Evolutionary conservation across 371 early-diverging fungal genomes (phyloP).

Genomic region (Mucor circinelloides): DNA sequence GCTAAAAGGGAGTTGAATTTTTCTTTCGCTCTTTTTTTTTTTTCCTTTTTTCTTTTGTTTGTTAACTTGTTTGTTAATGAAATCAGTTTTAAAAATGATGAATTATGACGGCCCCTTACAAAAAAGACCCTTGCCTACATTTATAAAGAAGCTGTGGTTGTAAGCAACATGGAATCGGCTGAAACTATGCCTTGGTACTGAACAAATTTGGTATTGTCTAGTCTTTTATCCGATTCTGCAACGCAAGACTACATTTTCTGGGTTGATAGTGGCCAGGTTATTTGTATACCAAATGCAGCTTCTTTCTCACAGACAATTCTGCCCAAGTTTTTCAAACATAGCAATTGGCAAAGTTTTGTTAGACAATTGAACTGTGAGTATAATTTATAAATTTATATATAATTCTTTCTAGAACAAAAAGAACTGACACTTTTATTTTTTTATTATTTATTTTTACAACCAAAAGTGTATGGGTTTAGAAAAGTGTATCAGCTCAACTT

Average conservation of each 20-base stretch:
- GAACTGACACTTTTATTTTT: neutral
- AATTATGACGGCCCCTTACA: neutral
- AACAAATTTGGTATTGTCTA: conserved; percentile 7
- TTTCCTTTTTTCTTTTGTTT: neutral
- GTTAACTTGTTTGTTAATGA: neutral
- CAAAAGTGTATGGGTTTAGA: conserved; percentile 15
- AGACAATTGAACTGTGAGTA: conserved; percentile 83
- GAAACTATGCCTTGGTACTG: neutral
- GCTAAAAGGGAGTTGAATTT: neutral
- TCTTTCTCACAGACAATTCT: conserved; percentile 62
- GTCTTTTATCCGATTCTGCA: conserved; percentile 56
- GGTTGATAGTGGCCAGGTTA: conserved; percentile 59
- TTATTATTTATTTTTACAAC: neutral
- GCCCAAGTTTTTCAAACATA: conserved; percentile 88
- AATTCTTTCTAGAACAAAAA: neutral
- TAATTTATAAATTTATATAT: neutral
- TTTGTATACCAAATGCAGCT: conserved; percentile 61
- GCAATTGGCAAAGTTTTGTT: conserved; percentile 90
- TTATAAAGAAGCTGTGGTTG: conserved; percentile 19
- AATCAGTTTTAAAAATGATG: neutral
- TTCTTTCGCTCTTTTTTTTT: neutral
- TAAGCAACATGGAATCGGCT: neutral
- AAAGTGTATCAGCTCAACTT: conserved; percentile 16
- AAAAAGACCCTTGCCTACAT: conserved; percentile 8
- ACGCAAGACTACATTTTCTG: conserved; percentile 60